Conservation (phyloP, 108 stramenopile species). For the Parietichytrium sp. region DNA sequence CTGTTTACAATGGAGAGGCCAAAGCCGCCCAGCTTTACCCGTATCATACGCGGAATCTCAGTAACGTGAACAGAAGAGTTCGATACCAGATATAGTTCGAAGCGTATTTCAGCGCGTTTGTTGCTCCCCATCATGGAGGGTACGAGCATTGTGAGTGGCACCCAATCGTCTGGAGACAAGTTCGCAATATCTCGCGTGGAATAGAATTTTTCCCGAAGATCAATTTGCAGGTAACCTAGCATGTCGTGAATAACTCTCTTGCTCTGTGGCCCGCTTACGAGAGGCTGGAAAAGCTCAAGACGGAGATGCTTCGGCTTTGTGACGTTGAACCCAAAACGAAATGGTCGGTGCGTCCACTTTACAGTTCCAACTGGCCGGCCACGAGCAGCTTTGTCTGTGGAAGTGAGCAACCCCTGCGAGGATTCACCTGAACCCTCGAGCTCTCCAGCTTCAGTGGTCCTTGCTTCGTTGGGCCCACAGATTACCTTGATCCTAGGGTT, state of each 20-base stretch:
- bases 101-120: background rate
- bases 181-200: background rate
- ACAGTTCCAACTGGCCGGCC: constrained; percentile 7
- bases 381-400: background rate
- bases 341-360: background rate
- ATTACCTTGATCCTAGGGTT: background rate
- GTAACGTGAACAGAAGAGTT: background rate
- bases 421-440: too few relatives aligned
- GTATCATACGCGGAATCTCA: background rate
- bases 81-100: background rate
- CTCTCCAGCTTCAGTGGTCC: constrained; percentile 9
- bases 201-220: background rate
- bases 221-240: background rate
- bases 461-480: background rate
- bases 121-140: background rate
- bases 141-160: background rate
- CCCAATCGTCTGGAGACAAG: background rate
- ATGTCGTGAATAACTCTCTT: background rate
- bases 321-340: background rate
- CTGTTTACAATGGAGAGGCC: constrained; percentile 8
- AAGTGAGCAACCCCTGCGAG: background rate
- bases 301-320: background rate
- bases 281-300: background rate
- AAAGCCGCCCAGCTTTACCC: background rate
- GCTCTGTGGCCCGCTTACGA: background rate